Evolutionary conservation across 768 basidiomycete genomes (phyloP).

Genomic region (Lyophyllum decastes): DNA sequence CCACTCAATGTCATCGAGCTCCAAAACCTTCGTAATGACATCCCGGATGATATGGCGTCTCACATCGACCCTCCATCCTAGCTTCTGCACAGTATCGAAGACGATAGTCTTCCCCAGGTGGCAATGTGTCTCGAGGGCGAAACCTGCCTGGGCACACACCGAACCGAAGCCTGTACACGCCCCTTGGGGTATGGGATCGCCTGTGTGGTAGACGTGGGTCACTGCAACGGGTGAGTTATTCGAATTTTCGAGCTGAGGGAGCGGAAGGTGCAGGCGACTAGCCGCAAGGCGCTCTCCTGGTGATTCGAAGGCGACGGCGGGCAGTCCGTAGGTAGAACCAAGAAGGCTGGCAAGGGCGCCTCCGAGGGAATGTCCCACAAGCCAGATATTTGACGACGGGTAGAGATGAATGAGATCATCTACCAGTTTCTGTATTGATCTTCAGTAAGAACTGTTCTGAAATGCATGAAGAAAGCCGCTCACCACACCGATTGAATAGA

Average conservation of each 20-base stretch:
- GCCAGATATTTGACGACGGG: slow-evolving; percentile 84
- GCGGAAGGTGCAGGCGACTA: slow-evolving; percentile 81
- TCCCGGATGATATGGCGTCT: slow-evolving; percentile 73
- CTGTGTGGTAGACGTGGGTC: slow-evolving; percentile 88
- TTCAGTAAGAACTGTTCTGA: neutral
- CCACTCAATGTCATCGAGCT: slow-evolving; percentile 54
- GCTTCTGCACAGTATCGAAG: slow-evolving; percentile 83
- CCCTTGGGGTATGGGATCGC: slow-evolving; percentile 91
- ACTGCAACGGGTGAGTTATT: slow-evolving; percentile 40
- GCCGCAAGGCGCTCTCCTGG: slow-evolving; percentile 79
- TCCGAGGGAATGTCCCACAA: slow-evolving; percentile 89
- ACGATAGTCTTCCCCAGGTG: slow-evolving; percentile 88
- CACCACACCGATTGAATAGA: slow-evolving; percentile 87
- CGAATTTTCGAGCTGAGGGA: slow-evolving; percentile 48
- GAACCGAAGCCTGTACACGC: slow-evolving; percentile 76
- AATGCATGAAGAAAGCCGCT: slow-evolving; percentile 27
- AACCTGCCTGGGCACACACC: slow-evolving; percentile 80
- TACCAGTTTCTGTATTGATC: slow-evolving; percentile 66
- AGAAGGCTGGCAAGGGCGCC: slow-evolving; percentile 88
- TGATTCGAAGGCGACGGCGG: slow-evolving; percentile 89
- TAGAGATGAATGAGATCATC: slow-evolving; percentile 85
- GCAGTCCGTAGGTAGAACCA: slow-evolving; percentile 87
- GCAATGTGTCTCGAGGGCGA: slow-evolving; percentile 84
- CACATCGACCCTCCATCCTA: slow-evolving; percentile 83
- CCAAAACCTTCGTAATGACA: slow-evolving; percentile 65